phyloP scores from a whole-genome alignment of 2,329 filamentous ascomycete genomes.

The Scytalidium sp. region DNA sequence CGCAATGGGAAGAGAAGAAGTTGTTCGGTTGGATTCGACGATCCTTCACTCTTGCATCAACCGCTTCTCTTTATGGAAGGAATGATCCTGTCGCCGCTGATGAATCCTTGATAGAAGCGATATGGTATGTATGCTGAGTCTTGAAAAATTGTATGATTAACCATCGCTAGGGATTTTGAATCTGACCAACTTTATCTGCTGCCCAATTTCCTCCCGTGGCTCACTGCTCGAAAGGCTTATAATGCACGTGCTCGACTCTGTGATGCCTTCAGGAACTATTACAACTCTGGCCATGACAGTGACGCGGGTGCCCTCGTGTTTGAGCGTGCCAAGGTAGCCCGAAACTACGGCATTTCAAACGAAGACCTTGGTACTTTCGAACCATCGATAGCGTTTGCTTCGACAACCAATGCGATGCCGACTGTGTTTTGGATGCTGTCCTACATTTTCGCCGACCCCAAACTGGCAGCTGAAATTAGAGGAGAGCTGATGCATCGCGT shows the following conservation, averaged over 20 bases:
- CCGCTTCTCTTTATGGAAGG: constrained; percentile 39
- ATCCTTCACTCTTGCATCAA: constrained; percentile 35
- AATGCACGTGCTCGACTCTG: constrained; percentile 34
- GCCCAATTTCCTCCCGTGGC: constrained; percentile 26
- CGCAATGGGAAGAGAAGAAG: constrained; percentile 28
- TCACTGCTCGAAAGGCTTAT: constrained; percentile 29
- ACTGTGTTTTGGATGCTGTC: constrained; percentile 35
- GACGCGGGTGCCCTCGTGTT: constrained; percentile 25
- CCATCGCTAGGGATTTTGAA: constrained; percentile 25
- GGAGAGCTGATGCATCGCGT: constrained; percentile 26
- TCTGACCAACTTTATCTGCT: constrained; percentile 26
- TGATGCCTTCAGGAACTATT: constrained; percentile 31
- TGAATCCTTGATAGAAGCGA: constrained; percentile 31
- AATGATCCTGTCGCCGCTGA: constrained; percentile 38
- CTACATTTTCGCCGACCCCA: constrained; percentile 25
- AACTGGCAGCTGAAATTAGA: constrained; percentile 23
- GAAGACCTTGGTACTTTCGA: constrained; percentile 29
- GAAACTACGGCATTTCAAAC: constrained; percentile 26
- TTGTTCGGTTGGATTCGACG: constrained; percentile 37
- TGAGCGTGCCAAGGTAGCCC: constrained; percentile 25
- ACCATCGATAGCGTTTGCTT: constrained; percentile 24
- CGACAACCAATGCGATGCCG: constrained; percentile 33
- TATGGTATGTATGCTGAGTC: constrained; percentile 29
- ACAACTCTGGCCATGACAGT: constrained; percentile 24
- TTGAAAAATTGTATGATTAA: constrained; percentile 3